Evolutionary conservation across 306 rosid genomes (phyloP).

Genomic region (Pyrus pyrifolia): DNA sequence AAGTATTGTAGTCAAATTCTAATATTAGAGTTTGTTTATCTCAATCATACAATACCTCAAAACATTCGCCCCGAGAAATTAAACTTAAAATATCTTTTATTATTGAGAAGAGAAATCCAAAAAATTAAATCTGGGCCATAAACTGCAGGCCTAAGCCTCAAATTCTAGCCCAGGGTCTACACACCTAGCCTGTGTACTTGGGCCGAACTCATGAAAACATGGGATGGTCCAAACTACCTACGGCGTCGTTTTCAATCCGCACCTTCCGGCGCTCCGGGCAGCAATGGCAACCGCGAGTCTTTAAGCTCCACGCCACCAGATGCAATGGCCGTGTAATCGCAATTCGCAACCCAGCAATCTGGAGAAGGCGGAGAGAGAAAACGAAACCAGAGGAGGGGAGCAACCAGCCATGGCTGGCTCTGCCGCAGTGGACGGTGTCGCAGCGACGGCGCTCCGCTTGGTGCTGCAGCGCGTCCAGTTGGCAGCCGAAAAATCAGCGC

Average conservation of each 20-base stretch:
- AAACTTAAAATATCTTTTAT: too few relatives aligned
- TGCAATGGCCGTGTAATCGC: background rate
- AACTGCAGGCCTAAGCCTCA: background rate
- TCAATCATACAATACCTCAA: too few relatives aligned
- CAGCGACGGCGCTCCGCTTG: conserved; percentile 40
- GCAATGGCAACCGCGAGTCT: background rate
- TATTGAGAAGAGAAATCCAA: background rate
- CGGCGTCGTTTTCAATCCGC: background rate
- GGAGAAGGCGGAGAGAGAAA: conserved; percentile 9
- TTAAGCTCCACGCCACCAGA: background rate
- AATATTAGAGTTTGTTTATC: too few relatives aligned
- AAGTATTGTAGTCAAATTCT: too few relatives aligned
- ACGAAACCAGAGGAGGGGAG: background rate
- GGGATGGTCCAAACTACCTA: background rate
- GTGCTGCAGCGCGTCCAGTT: conserved; percentile 52
- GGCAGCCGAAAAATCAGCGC: conserved; percentile 59
- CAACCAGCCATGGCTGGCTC: conserved; percentile 34
- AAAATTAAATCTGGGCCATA: background rate
- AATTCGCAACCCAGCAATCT: conserved; percentile 7
- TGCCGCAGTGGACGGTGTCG: conserved; percentile 31
- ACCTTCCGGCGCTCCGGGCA: background rate
- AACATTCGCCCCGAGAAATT: too few relatives aligned
- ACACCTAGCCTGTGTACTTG: background rate
- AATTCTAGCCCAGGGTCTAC: background rate
- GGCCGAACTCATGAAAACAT: background rate